Conservation (phyloP, 176 grass and related monocot genomes). For the Pontederia crassipes region DNA sequence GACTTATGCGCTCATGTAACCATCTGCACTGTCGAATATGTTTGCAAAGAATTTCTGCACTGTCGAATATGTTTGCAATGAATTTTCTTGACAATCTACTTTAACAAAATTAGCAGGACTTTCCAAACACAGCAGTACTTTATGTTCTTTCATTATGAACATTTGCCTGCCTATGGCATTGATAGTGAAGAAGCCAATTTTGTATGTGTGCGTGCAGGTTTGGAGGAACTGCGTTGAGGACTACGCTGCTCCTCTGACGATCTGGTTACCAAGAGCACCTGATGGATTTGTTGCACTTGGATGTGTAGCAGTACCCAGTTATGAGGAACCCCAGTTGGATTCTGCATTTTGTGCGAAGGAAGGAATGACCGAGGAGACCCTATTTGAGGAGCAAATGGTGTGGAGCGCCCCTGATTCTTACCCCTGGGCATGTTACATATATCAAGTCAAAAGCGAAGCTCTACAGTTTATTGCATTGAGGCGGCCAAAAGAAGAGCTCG, state of each 20-base stretch:
- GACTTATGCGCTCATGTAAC: background rate
- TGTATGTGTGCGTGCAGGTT: slow-evolving; percentile 29
- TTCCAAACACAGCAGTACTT: background rate
- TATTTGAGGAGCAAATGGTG: slow-evolving; percentile 71
- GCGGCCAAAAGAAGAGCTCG: slow-evolving; percentile 50
- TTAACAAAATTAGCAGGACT: too few species aligned
- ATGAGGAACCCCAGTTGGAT: slow-evolving; percentile 56
- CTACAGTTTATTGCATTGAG: slow-evolving; percentile 75
- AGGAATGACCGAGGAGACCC: slow-evolving; percentile 42
- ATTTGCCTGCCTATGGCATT: background rate
- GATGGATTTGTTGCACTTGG: slow-evolving; percentile 64
- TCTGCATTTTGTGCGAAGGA: slow-evolving; percentile 47
- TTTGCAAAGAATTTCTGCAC: background rate
- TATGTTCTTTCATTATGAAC: background rate
- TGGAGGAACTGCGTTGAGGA: slow-evolving; percentile 91
- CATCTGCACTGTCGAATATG: background rate
- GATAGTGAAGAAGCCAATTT: background rate
- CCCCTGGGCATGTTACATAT: slow-evolving; percentile 86
- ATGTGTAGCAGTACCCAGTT: slow-evolving; percentile 57
- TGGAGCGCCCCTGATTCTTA: slow-evolving; percentile 73
- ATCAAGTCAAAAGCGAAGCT: slow-evolving; percentile 66
- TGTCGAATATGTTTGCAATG: background rate
- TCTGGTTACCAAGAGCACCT: slow-evolving; percentile 86
- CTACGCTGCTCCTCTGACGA: slow-evolving; percentile 50
- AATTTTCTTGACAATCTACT: too few species aligned